These are phyloP conservation scores for Saccharomycopsis synnaedendra DNA, from an alignment of 805 yeast genomes.

Conservation along the genomic window DNA sequence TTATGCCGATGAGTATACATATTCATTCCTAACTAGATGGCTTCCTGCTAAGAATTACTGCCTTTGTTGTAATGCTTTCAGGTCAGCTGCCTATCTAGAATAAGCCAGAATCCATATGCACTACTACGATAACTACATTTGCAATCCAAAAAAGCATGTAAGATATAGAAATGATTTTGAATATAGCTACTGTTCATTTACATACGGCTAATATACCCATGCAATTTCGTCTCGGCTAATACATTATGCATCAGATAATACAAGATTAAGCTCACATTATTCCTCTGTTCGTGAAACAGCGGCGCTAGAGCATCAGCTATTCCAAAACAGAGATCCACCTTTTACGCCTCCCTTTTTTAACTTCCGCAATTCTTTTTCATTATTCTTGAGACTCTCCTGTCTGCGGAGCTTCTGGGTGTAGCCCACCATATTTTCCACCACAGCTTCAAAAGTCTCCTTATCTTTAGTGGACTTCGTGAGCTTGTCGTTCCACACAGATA, in stretches of 20 bases:
- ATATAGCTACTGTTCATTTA: not conserved
- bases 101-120: not conserved
- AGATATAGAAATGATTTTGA: not conserved
- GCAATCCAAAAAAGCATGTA: not conserved
- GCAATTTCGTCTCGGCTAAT: not conserved
- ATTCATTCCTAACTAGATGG: no score
- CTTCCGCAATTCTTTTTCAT: constrained; percentile 22
- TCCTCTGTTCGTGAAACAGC: not conserved
- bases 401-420: constrained; percentile 75
- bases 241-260: not conserved
- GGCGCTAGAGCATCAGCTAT: not conserved
- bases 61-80: no score
- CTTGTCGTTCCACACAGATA: constrained; percentile 42
- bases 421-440: constrained; percentile 83
- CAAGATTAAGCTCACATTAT: not conserved
- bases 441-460: constrained; percentile 69
- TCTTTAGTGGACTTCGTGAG: constrained; percentile 43
- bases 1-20: no score
- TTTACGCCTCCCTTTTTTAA: constrained; percentile 1
- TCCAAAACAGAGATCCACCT: constrained; percentile 11
- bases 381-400: constrained; percentile 27
- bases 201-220: not conserved
- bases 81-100: no score
- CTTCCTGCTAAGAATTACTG: no score
- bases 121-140: not conserved